Base-by-base conservation (phyloP, 495 filamentous ascomycete species). In the Sordaria brevicollis region DNA sequence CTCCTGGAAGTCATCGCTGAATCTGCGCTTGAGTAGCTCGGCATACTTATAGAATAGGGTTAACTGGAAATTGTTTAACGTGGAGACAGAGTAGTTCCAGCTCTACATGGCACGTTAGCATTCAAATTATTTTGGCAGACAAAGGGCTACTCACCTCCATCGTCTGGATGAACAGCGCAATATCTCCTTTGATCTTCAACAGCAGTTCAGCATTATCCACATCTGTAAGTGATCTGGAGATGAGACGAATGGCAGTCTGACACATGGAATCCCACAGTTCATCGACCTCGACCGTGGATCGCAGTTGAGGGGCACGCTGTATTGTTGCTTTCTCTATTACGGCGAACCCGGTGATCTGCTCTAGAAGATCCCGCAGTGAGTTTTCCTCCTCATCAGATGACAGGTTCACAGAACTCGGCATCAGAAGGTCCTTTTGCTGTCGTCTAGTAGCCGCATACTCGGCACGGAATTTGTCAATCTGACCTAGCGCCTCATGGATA, bases 201-300 rank as follows among this genome's bases (percentile, higher is more conserved):
- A 99, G 80, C 13, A 88, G 86, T 72, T 97, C 92, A 9, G 93
- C 92, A 75, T 94, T 93, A 35, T 89, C 89, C 41, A 98, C 88
- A 33, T 89, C 87, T 36, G 85, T 82, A 8, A 98, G 81, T 11
- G 93, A 90, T 71, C 87, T 91, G 0, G 89, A 88, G 72, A 96
- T 94, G 38, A 97, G 82, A 29, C 82, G 85, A 68, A 97, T 92
- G 5, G 93, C 90, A 29, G 88, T 88, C 74, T 96, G 91, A 74
- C 94, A 98, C 93, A 97, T 94, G 0, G 94, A 97, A 76, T 97
- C 94, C 95, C 95, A 99, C 6, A 99, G 85, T 77, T 97, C 94
- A 75, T 98, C 94, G 66, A 97, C 91, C 92, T 98, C 95, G 68
- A 90, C 86, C 15, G 87, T 81, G n/a, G 93, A 92, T 66, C 95